Evolutionary conservation across 306 rosid species (phyloP), one percentile per base, ranked within the genome.

Genomic region (Quercus alba): DNA sequence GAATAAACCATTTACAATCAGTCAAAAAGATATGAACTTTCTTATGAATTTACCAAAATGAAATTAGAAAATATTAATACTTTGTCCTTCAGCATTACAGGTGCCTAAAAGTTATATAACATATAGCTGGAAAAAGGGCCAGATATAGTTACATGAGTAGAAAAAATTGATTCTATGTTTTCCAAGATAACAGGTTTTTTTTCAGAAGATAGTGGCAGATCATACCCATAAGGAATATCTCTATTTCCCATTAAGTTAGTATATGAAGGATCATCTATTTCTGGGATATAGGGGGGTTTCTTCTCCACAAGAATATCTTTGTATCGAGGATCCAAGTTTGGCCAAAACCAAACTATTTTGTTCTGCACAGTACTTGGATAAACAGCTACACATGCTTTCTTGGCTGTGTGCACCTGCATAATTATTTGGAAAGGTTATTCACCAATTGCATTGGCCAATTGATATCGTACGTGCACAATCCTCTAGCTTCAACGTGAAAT

Each of bases 281-380:
- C 91, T 19, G 93, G 83, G 5, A 94, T 81, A 83, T 69, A 86
- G 31, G 97, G 97, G 6, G 97, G 95, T 12, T 46, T 90, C 71
- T 87, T 86, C 77, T 81, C 77, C 64, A 69, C 41, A 49, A 89
- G 85, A 82, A 94, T 88, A 52, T 90, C 98, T 86, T 87, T 85
- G 85, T 86, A 90, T 70, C 88, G 92, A 84, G 98, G 94, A 82
- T 95, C 94, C 28, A 83, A 57, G 76, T 81, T 93, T 54, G 98
- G 99, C 99, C 99, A 95, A 81, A 95, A 93, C 98, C 97, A 93
- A 51, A 95, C 78, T 38, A 93, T 88, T 73, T 82, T 86, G 75
- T 90, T 85, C 86, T 93, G 98, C 87, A 91, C 93, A 2, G 83
- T 85, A 73, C 89, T 87, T 66, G 99, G 98, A 75, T 93, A 95